phyloP scores from a whole-genome alignment of 1,139 yeast genomes.

The Yamadazyma triangularis region DNA sequence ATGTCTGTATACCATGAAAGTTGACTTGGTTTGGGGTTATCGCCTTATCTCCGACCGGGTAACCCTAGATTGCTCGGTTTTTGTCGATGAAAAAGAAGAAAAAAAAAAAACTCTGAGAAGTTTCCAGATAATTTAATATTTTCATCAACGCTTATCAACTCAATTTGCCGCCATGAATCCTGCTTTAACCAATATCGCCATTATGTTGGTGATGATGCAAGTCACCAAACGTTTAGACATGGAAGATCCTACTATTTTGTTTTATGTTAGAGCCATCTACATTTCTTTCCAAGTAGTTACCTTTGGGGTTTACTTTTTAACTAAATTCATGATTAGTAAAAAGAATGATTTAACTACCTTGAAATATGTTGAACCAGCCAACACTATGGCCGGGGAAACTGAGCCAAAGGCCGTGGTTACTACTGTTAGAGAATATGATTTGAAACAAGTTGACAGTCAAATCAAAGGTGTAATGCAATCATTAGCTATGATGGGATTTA shows the following conservation, averaged over 20 bases:
- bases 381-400: constrained; percentile 70
- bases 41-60: too few species aligned
- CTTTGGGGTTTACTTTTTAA: constrained; percentile 60
- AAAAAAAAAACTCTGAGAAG: too few species aligned
- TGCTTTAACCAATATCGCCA: constrained; percentile 75
- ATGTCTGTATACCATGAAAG: too few species aligned
- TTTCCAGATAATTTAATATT: not conserved
- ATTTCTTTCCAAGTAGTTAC: constrained; percentile 63
- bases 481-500: constrained; percentile 96
- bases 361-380: constrained; percentile 86
- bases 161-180: too few species aligned
- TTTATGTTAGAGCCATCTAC: constrained; percentile 76
- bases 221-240: constrained; percentile 85
- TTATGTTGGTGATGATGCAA: constrained; percentile 98
- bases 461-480: constrained; percentile 84
- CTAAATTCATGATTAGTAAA: constrained; percentile 55
- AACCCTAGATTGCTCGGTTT: too few species aligned
- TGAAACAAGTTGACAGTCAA: constrained; percentile 74
- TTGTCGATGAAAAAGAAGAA: not conserved
- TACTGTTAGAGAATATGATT: constrained; percentile 92
- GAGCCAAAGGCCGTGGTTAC: constrained; percentile 77
- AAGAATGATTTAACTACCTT: constrained; percentile 91
- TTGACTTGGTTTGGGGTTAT: too few species aligned
- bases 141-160: too few species aligned
- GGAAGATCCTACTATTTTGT: constrained; percentile 73